Conservation (phyloP, 2,329 filamentous ascomycete genomes). For the Claviceps monticola region DNA sequence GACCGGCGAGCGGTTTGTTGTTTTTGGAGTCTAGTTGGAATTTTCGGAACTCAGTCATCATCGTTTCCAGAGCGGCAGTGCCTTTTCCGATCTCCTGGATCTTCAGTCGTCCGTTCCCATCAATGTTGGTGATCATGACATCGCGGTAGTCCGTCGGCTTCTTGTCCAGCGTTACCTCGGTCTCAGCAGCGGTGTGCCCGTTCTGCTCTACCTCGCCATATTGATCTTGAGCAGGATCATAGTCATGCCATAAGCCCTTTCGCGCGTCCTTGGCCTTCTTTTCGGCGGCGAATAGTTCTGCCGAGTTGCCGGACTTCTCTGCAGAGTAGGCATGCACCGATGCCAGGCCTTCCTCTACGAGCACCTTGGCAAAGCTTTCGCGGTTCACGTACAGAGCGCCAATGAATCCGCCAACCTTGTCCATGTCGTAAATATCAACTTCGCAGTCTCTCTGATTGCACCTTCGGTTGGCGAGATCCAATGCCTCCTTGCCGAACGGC, state of each 20-base stretch:
- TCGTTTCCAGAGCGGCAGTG: constrained; percentile 67
- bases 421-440: constrained; percentile 85
- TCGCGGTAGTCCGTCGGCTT: constrained; percentile 78
- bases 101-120: constrained; percentile 70
- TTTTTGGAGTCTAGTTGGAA: constrained; percentile 83
- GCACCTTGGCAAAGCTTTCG: constrained; percentile 85
- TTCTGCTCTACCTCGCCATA: constrained; percentile 40
- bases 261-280: constrained; percentile 75
- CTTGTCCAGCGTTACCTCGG: constrained; percentile 44
- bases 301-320: constrained; percentile 82
- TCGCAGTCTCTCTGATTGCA: constrained; percentile 93
- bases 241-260: constrained; percentile 87
- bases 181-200: constrained; percentile 34
- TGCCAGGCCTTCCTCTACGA: constrained; percentile 88
- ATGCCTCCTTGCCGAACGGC: constrained; percentile 87
- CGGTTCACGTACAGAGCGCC: constrained; percentile 86
- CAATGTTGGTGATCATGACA: constrained; percentile 82
- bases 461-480: constrained; percentile 78
- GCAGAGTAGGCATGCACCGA: constrained; percentile 90
- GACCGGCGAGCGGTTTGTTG: constrained; percentile 54
- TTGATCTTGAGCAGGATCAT: constrained; percentile 78
- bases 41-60: constrained; percentile 83
- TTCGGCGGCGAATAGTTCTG: constrained; percentile 78
- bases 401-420: constrained; percentile 96
- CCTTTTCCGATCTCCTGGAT: constrained; percentile 81